A percentile compares a stretch with the other conserved stretches of the same genome.
Evolutionary conservation across 225 moss, liverwort and hornwort genomes (phyloP).

Genomic region (Pseudisothecium myosuroides): DNA sequence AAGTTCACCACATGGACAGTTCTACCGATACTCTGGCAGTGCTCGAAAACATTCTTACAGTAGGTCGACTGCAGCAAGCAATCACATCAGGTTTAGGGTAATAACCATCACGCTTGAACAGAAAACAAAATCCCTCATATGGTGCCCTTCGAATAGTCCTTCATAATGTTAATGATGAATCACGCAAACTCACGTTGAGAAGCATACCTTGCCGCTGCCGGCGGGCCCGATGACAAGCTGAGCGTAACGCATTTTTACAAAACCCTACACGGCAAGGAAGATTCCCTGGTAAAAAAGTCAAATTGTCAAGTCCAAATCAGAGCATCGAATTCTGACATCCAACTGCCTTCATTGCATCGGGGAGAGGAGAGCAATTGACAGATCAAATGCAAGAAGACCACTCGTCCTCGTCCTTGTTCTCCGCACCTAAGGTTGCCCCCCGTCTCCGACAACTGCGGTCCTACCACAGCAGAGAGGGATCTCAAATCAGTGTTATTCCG

Average conservation of each 20-base stretch:
- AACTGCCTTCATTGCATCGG: background rate
- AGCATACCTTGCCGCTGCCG: slow-evolving; percentile 83
- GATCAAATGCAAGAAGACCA: background rate
- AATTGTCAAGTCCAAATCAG: background rate
- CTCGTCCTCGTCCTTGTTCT: background rate
- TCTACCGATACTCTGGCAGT: slow-evolving; percentile 82
- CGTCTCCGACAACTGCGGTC: background rate
- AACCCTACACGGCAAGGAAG: background rate
- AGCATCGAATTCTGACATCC: background rate
- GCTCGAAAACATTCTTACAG: slow-evolving; percentile 78
- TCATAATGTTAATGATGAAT: background rate
- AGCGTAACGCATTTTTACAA: slow-evolving; percentile 70
- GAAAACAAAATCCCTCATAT: background rate
- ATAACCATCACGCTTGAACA: background rate
- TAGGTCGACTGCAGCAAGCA: slow-evolving; percentile 70
- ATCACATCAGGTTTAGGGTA: background rate
- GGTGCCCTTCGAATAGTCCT: background rate
- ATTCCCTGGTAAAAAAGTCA: background rate
- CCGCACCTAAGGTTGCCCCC: background rate
- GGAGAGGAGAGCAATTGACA: background rate
- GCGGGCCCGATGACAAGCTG: slow-evolving; percentile 98
- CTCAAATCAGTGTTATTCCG: background rate
- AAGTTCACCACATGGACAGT: slow-evolving; percentile 91
- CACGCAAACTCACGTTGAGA: background rate
- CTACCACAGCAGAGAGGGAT: background rate